Percentiles rank a stretch among this genome's conserved stretches.
phyloP scores from a whole-genome alignment of 352 stramenopile species.

The Phytophthora rubi region DNA sequence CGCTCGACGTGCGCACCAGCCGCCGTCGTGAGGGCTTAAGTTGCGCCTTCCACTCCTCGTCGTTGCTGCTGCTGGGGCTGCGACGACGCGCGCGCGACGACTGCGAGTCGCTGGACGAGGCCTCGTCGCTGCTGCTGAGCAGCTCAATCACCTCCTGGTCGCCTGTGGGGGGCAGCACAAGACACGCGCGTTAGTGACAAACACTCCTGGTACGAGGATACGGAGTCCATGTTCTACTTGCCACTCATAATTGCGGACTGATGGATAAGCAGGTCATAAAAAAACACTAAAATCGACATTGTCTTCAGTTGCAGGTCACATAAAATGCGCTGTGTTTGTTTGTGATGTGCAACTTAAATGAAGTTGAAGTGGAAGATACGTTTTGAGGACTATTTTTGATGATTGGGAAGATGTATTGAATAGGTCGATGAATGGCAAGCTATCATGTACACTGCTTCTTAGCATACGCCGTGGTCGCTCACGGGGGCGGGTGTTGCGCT shows the following conservation, averaged over 20 bases:
- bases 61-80: slow-evolving; percentile 14
- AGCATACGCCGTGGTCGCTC: slow-evolving; percentile 23
- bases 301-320: too few relatives aligned
- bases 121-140: slow-evolving; percentile 27
- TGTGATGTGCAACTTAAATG: slow-evolving; percentile 2
- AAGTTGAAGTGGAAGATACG: slow-evolving; percentile 12
- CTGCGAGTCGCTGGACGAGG: slow-evolving; percentile 20
- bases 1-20: background rate
- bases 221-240: background rate
- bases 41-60: slow-evolving; percentile 28
- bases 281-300: too few relatives aligned
- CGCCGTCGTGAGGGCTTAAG: slow-evolving; percentile 6
- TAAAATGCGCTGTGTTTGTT: too few relatives aligned
- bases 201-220: too few relatives aligned
- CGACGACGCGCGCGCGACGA: slow-evolving; percentile 3
- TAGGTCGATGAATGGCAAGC: background rate
- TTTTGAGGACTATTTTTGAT: too few relatives aligned
- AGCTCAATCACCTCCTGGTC: slow-evolving; percentile 39
- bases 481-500: background rate
- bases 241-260: slow-evolving; percentile 15
- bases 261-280: too few relatives aligned
- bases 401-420: background rate
- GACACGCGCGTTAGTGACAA: slow-evolving; percentile 2
- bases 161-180: slow-evolving; percentile 14
- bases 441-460: background rate